Evolutionary conservation across 148 eudicot genomes (phyloP).

Genomic region (Dianthus caryophyllus): DNA sequence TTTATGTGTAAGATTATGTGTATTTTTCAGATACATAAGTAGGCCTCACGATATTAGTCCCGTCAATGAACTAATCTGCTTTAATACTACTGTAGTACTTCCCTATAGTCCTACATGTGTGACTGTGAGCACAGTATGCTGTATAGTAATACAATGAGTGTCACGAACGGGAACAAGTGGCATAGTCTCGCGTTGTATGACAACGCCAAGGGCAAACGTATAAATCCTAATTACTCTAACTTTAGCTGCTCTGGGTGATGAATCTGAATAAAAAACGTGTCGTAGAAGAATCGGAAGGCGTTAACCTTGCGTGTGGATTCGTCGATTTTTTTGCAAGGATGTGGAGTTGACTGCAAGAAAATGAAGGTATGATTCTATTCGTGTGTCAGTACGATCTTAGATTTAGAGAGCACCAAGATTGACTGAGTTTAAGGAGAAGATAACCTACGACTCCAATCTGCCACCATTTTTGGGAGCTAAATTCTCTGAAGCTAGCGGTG

Average conservation of each 20-base stretch:
- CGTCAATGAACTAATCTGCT: conserved; percentile 11
- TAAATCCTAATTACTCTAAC: neutral
- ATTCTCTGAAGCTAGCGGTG: conserved; percentile 66
- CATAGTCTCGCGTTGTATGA: neutral
- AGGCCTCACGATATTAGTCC: conserved; percentile 4
- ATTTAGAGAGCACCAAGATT: neutral
- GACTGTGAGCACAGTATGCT: conserved; percentile 1
- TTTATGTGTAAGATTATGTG: conserved; percentile 10
- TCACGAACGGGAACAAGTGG: neutral
- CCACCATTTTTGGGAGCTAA: conserved; percentile 64
- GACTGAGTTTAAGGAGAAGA: neutral
- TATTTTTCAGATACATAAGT: conserved; percentile 12
- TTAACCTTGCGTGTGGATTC: conserved; percentile 11
- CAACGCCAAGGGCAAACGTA: neutral
- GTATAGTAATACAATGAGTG: conserved; percentile 10
- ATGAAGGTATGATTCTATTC: neutral
- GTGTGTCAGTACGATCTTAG: neutral
- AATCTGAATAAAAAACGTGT: conserved; percentile 4
- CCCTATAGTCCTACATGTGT: conserved; percentile 5
- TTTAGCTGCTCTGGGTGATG: conserved; percentile 9
- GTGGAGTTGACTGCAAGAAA: conserved; percentile 54
- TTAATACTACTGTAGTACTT: conserved; percentile 2
- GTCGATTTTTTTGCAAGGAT: conserved; percentile 27
- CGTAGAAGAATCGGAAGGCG: neutral
- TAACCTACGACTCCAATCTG: conserved; percentile 91